Evolutionary conservation across 495 filamentous ascomycete genomes (phyloP).

Genomic region (Lepraria neglecta): DNA sequence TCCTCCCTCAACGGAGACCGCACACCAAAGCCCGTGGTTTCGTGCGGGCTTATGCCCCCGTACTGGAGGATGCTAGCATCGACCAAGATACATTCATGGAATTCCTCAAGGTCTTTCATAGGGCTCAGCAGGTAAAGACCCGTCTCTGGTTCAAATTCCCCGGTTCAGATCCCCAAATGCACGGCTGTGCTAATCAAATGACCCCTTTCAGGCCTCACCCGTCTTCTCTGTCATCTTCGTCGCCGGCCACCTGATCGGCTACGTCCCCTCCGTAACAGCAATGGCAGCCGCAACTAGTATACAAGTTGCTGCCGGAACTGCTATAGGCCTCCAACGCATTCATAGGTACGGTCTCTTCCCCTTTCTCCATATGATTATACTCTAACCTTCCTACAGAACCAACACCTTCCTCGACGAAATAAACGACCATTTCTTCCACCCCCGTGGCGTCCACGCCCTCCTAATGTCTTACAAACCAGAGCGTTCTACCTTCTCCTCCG

Average conservation of each 20-base stretch:
- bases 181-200: background rate
- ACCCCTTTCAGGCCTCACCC: slow-evolving; percentile 24
- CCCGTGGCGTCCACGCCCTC: slow-evolving; percentile 29
- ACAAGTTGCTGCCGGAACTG: slow-evolving; percentile 26
- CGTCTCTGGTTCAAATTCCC: no score
- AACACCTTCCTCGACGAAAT: slow-evolving; percentile 29
- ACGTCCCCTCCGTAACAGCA: slow-evolving; percentile 23
- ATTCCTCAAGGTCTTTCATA: slow-evolving; percentile 37
- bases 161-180: background rate
- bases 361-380: background rate
- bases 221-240: slow-evolving; percentile 26
- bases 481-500: slow-evolving; percentile 13
- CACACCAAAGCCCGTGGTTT: slow-evolving; percentile 34
- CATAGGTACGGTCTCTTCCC: slow-evolving; percentile 6
- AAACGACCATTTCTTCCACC: slow-evolving; percentile 29
- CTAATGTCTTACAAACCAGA: slow-evolving; percentile 31
- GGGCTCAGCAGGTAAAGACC: slow-evolving; percentile 22
- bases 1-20: slow-evolving; percentile 32
- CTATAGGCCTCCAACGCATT: slow-evolving; percentile 23
- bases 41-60: slow-evolving; percentile 39
- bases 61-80: slow-evolving; percentile 36
- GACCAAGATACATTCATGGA: slow-evolving; percentile 36
- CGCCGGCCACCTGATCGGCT: slow-evolving; percentile 21
- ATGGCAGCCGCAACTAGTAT: slow-evolving; percentile 24
- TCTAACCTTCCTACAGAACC: slow-evolving; percentile 14